These are phyloP conservation scores for Neopestalotiopsis rosae DNA, from an alignment of 2,329 filamentous ascomycete species.

Conservation along the genomic window DNA sequence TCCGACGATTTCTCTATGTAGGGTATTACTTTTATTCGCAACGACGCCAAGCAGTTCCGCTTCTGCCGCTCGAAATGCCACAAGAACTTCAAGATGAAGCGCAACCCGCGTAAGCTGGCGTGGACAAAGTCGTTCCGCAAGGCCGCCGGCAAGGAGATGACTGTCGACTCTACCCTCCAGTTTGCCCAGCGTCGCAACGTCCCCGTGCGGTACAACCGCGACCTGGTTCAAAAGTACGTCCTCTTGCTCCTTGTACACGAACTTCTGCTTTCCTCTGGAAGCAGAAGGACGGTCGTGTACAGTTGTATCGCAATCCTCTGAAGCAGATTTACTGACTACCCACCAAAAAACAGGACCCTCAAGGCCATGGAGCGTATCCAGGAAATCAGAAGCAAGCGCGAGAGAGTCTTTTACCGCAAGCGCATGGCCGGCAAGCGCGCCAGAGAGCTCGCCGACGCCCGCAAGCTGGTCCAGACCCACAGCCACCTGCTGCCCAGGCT, in stretches of 20 bases:
- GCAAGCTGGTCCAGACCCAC: slow-evolving; percentile 90
- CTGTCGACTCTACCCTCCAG: slow-evolving; percentile 90
- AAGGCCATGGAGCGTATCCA: slow-evolving; percentile 89
- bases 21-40: slow-evolving; percentile 28
- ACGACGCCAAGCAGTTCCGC: slow-evolving; percentile 47
- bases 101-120: slow-evolving; percentile 94
- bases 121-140: slow-evolving; percentile 96
- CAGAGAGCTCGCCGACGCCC: slow-evolving; percentile 77
- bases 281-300: not conserved
- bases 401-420: slow-evolving; percentile 92
- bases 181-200: slow-evolving; percentile 89
- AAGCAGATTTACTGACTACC: not conserved
- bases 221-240: slow-evolving; percentile 71
- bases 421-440: slow-evolving; percentile 91
- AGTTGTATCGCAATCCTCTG: not conserved
- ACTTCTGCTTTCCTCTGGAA: not conserved
- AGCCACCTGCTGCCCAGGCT: slow-evolving; percentile 86
- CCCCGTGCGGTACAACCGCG: slow-evolving; percentile 93
- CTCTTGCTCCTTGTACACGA: not conserved
- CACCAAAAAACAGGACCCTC: slow-evolving; percentile 63
- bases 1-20: not conserved
- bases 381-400: slow-evolving; percentile 83
- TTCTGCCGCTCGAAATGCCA: slow-evolving; percentile 56
- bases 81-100: slow-evolving; percentile 72
- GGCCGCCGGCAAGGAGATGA: slow-evolving; percentile 84